Percentiles rank a stretch among this genome's conserved stretches.
Evolutionary conservation across 78 protist genomes (phyloP).

Genomic region (Dictyostelium brefeldianum): DNA sequence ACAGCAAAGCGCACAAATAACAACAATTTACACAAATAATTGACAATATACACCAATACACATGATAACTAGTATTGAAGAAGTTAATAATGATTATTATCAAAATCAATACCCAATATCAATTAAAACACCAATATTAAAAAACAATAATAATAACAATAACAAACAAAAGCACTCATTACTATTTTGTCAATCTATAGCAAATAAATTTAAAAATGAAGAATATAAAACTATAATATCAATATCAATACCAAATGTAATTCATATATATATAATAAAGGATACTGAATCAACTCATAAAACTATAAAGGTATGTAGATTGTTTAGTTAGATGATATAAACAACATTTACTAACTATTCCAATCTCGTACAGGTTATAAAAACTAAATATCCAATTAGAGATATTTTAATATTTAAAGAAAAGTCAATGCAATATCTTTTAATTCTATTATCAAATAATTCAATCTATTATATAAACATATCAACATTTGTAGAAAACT

Average conservation of each 20-base stretch:
- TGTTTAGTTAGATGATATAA: no score
- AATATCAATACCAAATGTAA: slow-evolving; percentile 9
- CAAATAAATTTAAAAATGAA: background rate
- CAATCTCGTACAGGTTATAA: background rate
- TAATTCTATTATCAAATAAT: slow-evolving; percentile 14
- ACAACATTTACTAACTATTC: no score
- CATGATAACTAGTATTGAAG: background rate
- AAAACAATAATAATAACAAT: background rate
- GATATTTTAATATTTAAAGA: background rate
- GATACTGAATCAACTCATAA: background rate
- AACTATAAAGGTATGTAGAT: background rate
- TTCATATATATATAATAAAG: background rate
- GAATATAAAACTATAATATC: background rate
- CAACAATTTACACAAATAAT: no score
- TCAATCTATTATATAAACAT: slow-evolving; percentile 2
- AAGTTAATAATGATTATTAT: background rate
- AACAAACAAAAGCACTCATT: background rate
- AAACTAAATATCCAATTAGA: slow-evolving; percentile 1
- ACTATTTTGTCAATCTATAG: background rate
- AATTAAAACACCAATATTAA: slow-evolving; percentile 2
- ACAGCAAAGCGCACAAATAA: no score
- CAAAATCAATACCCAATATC: slow-evolving; percentile 1
- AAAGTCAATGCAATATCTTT: background rate
- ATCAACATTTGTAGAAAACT: background rate
- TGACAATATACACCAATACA: no score